Evolutionary conservation across 2,329 filamentous ascomycete genomes (phyloP).

Genomic region (Fusarium praegraminearum): DNA sequence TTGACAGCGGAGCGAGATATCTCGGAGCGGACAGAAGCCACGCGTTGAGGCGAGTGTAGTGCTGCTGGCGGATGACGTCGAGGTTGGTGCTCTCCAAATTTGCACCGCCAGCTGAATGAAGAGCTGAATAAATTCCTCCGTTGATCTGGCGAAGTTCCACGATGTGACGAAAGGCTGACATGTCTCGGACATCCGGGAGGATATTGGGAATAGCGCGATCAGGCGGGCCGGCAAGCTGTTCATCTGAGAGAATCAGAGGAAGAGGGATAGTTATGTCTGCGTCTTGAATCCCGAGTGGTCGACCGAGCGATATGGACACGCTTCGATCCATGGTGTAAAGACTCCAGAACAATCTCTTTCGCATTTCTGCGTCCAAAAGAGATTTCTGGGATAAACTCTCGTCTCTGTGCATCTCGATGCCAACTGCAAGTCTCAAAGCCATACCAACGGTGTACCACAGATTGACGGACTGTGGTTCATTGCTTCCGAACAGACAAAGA

Average conservation of each 20-base stretch:
- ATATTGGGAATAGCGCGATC: constrained; percentile 34
- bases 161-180: constrained; percentile 42
- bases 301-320: constrained; percentile 37
- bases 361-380: constrained; percentile 39
- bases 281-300: constrained; percentile 39
- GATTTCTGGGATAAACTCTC: constrained; percentile 29
- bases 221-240: constrained; percentile 25
- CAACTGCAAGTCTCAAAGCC: constrained; percentile 39
- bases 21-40: constrained; percentile 40
- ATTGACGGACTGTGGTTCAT: constrained; percentile 43
- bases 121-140: constrained; percentile 36
- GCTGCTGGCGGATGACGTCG: constrained; percentile 37
- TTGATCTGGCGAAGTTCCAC: constrained; percentile 40
- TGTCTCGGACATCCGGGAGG: constrained; percentile 33
- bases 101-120: constrained; percentile 37
- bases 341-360: constrained; percentile 41
- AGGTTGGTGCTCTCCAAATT: constrained; percentile 35
- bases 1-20: constrained; percentile 39
- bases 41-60: constrained; percentile 39
- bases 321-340: constrained; percentile 43
- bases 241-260: constrained; percentile 34
- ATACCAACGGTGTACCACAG: constrained; percentile 43
- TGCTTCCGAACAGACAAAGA: constrained; percentile 41
- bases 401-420: constrained; percentile 40
- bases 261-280: constrained; percentile 40